phyloP scores from a whole-genome alignment of 2,329 filamentous ascomycete species.

The Cylindrodendrum hubeiense region DNA sequence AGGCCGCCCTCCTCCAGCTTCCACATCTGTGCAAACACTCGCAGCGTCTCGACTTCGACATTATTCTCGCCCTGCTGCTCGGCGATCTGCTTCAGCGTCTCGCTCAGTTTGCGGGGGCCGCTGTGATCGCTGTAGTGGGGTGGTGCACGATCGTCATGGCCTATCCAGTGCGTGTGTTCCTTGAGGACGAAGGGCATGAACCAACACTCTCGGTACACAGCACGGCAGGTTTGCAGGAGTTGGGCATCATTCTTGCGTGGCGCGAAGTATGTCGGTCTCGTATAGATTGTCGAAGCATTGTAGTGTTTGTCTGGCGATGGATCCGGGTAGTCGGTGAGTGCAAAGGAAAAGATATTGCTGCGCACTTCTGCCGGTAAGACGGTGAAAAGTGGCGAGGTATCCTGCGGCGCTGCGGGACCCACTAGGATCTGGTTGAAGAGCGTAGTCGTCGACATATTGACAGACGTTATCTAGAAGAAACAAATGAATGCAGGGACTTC shows the following conservation, averaged over 20 bases:
- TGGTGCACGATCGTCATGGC: conserved; percentile 47
- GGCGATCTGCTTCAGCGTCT: conserved; percentile 32
- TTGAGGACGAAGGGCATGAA: conserved; percentile 54
- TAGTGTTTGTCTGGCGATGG: conserved; percentile 42
- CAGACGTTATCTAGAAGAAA: too few species aligned
- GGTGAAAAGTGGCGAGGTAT: conserved; percentile 48
- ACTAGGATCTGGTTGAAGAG: conserved; percentile 20
- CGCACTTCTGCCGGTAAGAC: conserved; percentile 63
- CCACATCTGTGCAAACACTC: conserved; percentile 59
- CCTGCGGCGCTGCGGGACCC: conserved; percentile 16
- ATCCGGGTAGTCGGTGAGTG: conserved; percentile 54
- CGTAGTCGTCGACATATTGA: not conserved
- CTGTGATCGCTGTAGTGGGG: conserved; percentile 25
- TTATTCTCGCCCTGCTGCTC: conserved; percentile 33
- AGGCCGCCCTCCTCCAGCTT: conserved; percentile 49
- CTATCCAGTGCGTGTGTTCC: conserved; percentile 56
- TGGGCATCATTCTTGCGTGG: conserved; percentile 50
- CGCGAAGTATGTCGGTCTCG: conserved; percentile 55
- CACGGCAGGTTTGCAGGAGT: conserved; percentile 57
- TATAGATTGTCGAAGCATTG: conserved; percentile 50
- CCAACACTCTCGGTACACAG: conserved; percentile 57
- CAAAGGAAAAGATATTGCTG: conserved; percentile 58
- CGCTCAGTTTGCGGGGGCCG: not conserved
- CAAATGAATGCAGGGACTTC: not conserved
- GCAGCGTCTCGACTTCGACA: conserved; percentile 48